Evolutionary conservation across 306 rosid genomes (phyloP).

Genomic region (Sesbania bispinosa): DNA sequence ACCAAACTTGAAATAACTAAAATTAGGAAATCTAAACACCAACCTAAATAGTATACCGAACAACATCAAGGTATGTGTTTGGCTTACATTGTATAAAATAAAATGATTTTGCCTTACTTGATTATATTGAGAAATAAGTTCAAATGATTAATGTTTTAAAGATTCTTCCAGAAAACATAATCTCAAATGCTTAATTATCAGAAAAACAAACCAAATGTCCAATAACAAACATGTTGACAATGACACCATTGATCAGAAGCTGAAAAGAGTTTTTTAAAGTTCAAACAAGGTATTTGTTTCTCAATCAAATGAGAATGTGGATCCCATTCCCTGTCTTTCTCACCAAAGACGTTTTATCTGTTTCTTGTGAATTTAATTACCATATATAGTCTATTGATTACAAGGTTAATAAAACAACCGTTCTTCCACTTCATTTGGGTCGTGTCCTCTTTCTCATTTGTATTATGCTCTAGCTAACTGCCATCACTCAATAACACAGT

Average conservation of each 20-base stretch:
- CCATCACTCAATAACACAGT: background rate
- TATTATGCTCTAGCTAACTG: background rate
- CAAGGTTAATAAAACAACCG: conserved; percentile 32
- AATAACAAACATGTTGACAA: background rate
- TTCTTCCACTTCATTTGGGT: conserved; percentile 26
- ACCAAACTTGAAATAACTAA: background rate
- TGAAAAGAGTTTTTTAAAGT: background rate
- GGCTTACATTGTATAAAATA: background rate
- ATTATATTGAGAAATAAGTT: background rate
- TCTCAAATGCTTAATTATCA: background rate
- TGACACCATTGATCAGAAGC: too few relatives aligned
- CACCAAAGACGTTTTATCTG: background rate
- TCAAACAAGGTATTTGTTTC: background rate
- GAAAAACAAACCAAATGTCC: background rate
- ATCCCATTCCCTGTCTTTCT: background rate
- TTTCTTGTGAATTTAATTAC: background rate
- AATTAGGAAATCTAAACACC: too few relatives aligned
- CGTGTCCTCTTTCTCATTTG: conserved; percentile 11
- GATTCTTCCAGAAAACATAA: background rate
- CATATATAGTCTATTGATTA: background rate
- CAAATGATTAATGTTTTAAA: background rate
- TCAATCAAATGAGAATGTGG: conserved; percentile 13
- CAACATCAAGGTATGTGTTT: background rate
- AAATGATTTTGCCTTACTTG: background rate
- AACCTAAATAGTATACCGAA: too few relatives aligned